Evolutionary conservation across 2,329 filamentous ascomycete species (phyloP).

Genomic region (Xylariaceae sp.): DNA sequence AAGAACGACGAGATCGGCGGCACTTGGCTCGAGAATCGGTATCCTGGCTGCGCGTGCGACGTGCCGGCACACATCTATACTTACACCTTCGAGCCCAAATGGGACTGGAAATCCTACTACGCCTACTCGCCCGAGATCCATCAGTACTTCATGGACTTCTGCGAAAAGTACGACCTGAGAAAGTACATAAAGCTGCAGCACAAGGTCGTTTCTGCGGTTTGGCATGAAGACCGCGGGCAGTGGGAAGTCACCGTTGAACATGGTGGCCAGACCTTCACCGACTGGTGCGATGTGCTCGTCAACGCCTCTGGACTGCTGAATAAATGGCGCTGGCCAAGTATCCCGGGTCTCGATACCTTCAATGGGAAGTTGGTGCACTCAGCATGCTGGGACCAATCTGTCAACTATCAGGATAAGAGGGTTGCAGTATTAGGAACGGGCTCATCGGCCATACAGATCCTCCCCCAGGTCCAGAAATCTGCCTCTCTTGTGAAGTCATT

Average conservation of each 20-base stretch:
- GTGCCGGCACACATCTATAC: conserved; percentile 69
- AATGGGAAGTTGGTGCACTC: conserved; percentile 55
- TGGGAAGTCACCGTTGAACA: conserved; percentile 49
- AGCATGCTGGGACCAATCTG: conserved; percentile 53
- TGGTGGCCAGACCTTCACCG: conserved; percentile 33
- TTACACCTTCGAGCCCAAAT: conserved; percentile 62
- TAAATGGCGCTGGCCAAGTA: conserved; percentile 58
- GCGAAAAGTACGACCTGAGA: conserved; percentile 61
- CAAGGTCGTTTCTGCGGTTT: conserved; percentile 51
- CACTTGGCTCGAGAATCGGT: conserved; percentile 53
- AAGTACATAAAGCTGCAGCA: conserved; percentile 51
- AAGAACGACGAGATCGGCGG: no score
- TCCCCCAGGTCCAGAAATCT: conserved; percentile 46
- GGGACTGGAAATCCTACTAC: conserved; percentile 65
- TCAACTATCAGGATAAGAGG: conserved; percentile 44
- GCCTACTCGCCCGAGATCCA: conserved; percentile 63
- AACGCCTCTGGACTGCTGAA: conserved; percentile 64
- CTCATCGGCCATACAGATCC: conserved; percentile 55
- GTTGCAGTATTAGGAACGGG: conserved; percentile 62
- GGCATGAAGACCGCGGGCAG: conserved; percentile 40
- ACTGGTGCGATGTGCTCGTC: conserved; percentile 57
- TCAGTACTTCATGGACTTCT: conserved; percentile 61
- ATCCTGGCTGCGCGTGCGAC: conserved; percentile 64
- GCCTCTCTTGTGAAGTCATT: conserved; percentile 58
- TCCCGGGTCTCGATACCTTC: conserved; percentile 52